Percentiles rank a stretch among this genome's conserved stretches.
Conservation (phyloP, 139 green algal genomes). For the Tetratostichococcus sp. region DNA sequence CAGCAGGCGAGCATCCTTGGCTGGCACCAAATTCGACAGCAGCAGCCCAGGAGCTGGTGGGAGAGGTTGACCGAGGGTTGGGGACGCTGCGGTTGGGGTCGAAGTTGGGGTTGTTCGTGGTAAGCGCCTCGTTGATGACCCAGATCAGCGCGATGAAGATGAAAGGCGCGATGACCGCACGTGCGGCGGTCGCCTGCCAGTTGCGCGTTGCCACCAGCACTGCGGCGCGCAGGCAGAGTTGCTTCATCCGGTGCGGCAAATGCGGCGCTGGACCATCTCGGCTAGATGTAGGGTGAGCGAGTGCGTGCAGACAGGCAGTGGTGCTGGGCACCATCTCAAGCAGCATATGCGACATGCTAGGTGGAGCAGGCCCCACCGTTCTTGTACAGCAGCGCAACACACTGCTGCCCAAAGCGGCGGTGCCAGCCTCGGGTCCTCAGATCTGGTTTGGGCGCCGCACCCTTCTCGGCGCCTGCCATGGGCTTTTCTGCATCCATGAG, state of each 20-base stretch:
- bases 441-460: no score
- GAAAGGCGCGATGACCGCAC: slow-evolving; percentile 62
- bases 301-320: no score
- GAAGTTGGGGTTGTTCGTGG: neutral
- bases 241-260: no score
- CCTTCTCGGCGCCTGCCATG: no score
- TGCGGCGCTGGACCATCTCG: no score
- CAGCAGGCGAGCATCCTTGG: slow-evolving; percentile 16
- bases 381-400: slow-evolving; percentile 16
- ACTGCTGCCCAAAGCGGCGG: slow-evolving; percentile 18
- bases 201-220: slow-evolving; percentile 65
- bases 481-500: no score
- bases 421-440: neutral
- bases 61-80: neutral
- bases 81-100: neutral
- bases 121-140: slow-evolving; percentile 21
- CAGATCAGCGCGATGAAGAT: slow-evolving; percentile 46
- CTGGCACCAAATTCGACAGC: no score
- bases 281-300: no score
- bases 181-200: slow-evolving; percentile 62
- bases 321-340: no score
- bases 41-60: neutral
- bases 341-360: no score
- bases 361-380: slow-evolving; percentile 3
- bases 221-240: neutral